phyloP scores from a whole-genome alignment of 495 filamentous ascomycete genomes.

The Penicillium odoratum region DNA sequence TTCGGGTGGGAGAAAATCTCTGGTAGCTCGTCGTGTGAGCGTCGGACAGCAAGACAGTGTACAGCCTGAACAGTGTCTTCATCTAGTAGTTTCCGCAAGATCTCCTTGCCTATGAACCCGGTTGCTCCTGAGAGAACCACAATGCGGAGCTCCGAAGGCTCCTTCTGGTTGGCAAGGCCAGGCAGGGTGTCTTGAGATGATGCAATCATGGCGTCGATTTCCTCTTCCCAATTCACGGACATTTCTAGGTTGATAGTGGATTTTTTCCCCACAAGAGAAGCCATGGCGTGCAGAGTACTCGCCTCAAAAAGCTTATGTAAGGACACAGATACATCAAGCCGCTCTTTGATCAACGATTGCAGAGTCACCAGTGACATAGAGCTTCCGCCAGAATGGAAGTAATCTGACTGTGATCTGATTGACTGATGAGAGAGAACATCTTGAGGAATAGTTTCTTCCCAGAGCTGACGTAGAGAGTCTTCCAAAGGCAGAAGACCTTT shows the following conservation, averaged over 20 bases:
- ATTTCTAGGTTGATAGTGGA: background rate
- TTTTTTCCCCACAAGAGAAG: conserved; percentile 11
- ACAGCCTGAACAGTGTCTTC: conserved; percentile 21
- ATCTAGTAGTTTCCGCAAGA: conserved; percentile 28
- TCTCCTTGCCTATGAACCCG: conserved; percentile 33
- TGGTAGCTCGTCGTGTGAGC: conserved; percentile 4
- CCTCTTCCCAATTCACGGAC: conserved; percentile 27
- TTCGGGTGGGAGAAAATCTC: conserved; percentile 27
- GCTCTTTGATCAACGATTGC: conserved; percentile 3
- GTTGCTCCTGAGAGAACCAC: conserved; percentile 39
- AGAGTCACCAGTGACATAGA: background rate
- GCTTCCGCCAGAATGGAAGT: conserved; percentile 1
- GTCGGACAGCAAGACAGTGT: conserved; percentile 36
- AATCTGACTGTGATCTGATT: conserved; percentile 17
- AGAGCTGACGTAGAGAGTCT: conserved; percentile 22
- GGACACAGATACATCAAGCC: conserved; percentile 22
- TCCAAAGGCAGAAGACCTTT: conserved; percentile 10
- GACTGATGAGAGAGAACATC: conserved; percentile 9
- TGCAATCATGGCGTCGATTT: conserved; percentile 6
- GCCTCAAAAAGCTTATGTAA: conserved; percentile 36
- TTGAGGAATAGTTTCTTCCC: conserved; percentile 26
- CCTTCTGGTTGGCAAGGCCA: background rate
- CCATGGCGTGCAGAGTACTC: conserved; percentile 38
- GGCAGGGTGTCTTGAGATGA: background rate
- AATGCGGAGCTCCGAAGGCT: background rate